Conservation (phyloP, 805 yeast genomes). For the Phaffomyces opuntiae region DNA sequence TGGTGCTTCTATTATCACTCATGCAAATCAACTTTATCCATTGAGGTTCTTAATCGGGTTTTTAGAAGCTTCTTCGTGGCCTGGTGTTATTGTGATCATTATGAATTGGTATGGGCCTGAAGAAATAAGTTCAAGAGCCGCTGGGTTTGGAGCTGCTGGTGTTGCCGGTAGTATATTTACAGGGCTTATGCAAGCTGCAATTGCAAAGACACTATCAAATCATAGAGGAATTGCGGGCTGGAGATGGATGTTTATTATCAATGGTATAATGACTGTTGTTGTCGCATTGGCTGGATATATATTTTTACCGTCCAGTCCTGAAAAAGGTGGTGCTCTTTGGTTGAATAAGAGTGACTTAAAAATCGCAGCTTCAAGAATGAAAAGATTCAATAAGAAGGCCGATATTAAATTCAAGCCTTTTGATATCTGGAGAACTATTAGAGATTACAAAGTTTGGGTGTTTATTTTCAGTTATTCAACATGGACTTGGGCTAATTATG, state of each 20-base stretch:
- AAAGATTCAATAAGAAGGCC: slow-evolving; percentile 3
- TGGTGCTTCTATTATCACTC: slow-evolving; percentile 36
- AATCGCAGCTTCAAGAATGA: slow-evolving; percentile 1
- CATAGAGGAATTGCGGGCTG: slow-evolving; percentile 8
- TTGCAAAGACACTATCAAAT: slow-evolving; percentile 3
- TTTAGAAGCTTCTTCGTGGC: slow-evolving; percentile 56
- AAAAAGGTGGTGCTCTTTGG: slow-evolving; percentile 13
- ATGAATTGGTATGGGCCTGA: slow-evolving; percentile 30
- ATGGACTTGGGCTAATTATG: slow-evolving; percentile 5
- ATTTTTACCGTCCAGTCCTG: slow-evolving; percentile 32
- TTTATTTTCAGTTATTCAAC: slow-evolving; percentile 1
- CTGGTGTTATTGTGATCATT: slow-evolving; percentile 31
- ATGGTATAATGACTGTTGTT: slow-evolving; percentile 12
- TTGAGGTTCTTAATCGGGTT: slow-evolving; percentile 61
- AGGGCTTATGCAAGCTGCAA: slow-evolving; percentile 32
- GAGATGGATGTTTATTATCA: slow-evolving; percentile 14
- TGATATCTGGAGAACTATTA: slow-evolving; percentile 2
- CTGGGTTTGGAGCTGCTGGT: slow-evolving; percentile 15
- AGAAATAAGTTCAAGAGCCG: slow-evolving; percentile 28
- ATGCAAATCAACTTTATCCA: slow-evolving; percentile 36
- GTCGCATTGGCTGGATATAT: slow-evolving; percentile 30
- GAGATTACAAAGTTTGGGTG: slow-evolving; percentile 3
- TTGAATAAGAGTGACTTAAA: background rate
- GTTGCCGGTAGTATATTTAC: slow-evolving; percentile 12
- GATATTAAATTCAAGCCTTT: background rate